Evolutionary conservation across 805 yeast genomes (phyloP).

Genomic region (Wickerhamia fluorescens): DNA sequence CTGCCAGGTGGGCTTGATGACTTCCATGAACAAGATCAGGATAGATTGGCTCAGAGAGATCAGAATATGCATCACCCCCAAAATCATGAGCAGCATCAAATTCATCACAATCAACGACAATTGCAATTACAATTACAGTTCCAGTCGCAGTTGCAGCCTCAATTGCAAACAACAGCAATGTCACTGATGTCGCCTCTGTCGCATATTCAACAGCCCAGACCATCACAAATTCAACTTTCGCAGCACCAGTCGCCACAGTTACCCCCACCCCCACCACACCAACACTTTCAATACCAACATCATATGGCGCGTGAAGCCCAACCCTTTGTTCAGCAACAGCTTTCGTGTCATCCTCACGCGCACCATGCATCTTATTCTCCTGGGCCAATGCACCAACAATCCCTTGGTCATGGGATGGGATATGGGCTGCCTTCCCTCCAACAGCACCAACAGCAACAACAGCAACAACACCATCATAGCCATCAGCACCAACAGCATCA

Average conservation of each 20-base stretch:
- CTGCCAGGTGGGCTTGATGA: too few species aligned
- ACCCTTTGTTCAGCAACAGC: conserved; percentile 3
- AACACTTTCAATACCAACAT: conserved; percentile 3
- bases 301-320: conserved; percentile 2
- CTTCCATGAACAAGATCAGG: too few species aligned
- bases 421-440: conserved; percentile 1
- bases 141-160: conserved; percentile 4
- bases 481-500: conserved; percentile 4
- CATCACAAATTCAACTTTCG: conserved; percentile 2
- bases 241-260: conserved; percentile 2
- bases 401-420: conserved; percentile 1
- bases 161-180: conserved; percentile 2
- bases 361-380: conserved; percentile 1
- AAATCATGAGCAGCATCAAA: conserved; percentile 4
- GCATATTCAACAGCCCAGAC: too few species aligned
- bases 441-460: conserved; percentile 3
- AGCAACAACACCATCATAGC: conserved; percentile 3
- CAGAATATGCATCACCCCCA: conserved; percentile 3
- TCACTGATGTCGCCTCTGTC: conserved; percentile 4
- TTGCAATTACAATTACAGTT: conserved; percentile 5
- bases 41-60: too few species aligned
- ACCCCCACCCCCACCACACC: conserved; percentile 1
- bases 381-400: neutral
- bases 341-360: conserved; percentile 1
- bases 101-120: conserved; percentile 5